Conservation (phyloP, 208 protist species). For the Balamuthia mandrillaris region DNA sequence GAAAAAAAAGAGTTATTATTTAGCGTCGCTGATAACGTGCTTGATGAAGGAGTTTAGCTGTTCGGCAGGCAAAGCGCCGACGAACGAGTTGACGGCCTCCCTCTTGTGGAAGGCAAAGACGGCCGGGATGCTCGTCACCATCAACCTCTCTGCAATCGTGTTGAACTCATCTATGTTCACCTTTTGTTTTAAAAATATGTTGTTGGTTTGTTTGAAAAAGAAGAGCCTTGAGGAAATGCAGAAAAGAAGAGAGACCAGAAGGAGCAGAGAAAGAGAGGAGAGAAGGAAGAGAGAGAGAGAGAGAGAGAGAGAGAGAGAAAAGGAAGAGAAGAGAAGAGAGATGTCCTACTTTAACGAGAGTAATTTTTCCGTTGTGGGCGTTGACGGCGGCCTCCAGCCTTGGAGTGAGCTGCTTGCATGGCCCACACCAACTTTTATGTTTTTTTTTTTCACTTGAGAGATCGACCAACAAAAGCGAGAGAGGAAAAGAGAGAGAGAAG, state of each 20-base stretch:
- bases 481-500: no score
- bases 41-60: no score
- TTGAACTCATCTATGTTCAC: slow-evolving; percentile 14
- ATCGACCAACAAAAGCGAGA: no score
- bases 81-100: slow-evolving; percentile 23
- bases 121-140: slow-evolving; percentile 26
- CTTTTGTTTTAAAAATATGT: slow-evolving; percentile 11
- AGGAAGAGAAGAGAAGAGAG: not conserved
- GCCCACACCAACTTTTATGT: slow-evolving; percentile 34
- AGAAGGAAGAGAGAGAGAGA: not conserved
- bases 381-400: not conserved
- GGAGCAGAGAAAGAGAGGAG: not conserved
- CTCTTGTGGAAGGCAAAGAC: slow-evolving; percentile 27
- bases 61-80: no score
- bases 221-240: not conserved
- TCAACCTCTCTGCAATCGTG: not conserved
- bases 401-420: not conserved
- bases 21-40: no score
- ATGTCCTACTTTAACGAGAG: not conserved
- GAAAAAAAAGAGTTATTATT: no score
- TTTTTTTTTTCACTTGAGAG: no score
- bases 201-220: not conserved
- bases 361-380: not conserved
- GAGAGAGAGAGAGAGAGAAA: not conserved
- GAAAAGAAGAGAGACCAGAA: not conserved